phyloP scores from a whole-genome alignment of 176 grass and related monocot genomes.

The Oryza nivara region DNA sequence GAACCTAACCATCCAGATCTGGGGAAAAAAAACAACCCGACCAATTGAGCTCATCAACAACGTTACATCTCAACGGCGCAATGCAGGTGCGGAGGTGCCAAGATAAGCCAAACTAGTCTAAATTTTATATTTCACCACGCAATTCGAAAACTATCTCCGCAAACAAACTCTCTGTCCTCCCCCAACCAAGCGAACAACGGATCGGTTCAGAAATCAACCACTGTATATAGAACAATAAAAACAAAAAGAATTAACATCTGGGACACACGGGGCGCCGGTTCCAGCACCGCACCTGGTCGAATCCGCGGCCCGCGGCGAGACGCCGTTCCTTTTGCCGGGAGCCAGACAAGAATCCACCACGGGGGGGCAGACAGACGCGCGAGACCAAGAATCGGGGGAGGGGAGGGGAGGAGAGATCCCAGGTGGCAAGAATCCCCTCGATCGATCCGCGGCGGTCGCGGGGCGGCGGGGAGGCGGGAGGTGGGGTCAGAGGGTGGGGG shows the following conservation, averaged over 20 bases:
- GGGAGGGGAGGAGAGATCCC: too few species aligned
- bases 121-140: not conserved
- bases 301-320: not conserved
- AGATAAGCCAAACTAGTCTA: not conserved
- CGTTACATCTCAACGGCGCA: conserved; percentile 1
- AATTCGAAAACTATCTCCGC: not conserved
- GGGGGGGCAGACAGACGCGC: not conserved
- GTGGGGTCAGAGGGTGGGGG: not conserved
- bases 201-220: not conserved
- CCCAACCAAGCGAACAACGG: not conserved
- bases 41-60: not conserved
- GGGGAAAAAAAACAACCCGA: not conserved
- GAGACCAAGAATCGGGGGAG: not conserved
- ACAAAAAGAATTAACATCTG: too few species aligned
- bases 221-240: not conserved
- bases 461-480: not conserved
- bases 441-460: conserved; percentile 1
- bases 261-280: not conserved
- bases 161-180: not conserved
- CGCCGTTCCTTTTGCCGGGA: not conserved
- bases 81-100: conserved; percentile 28
- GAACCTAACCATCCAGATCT: conserved; percentile 38
- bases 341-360: conserved; percentile 39
- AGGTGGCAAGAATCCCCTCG: conserved; percentile 13
- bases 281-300: conserved; percentile 10